Conservation (phyloP, 2,329 filamentous ascomycete species). For the Trichophyton schoenleinii region DNA sequence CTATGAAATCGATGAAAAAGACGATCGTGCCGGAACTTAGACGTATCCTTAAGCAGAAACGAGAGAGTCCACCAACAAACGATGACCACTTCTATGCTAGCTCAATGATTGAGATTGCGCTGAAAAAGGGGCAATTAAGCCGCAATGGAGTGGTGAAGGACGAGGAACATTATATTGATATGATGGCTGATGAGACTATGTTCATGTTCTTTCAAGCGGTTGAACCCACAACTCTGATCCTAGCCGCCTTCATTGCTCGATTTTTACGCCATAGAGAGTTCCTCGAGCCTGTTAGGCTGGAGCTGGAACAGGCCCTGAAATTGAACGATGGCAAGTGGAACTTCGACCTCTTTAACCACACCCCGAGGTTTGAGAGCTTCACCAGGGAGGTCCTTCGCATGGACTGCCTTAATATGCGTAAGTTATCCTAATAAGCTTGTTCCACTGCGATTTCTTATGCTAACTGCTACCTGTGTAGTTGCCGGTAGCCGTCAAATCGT, state of each 20-base stretch:
- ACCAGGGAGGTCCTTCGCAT: not conserved
- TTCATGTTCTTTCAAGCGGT: constrained; percentile 3
- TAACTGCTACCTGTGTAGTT: not conserved
- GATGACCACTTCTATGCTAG: not conserved
- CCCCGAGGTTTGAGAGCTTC: not conserved
- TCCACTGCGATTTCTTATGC: not conserved
- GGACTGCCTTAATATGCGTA: not conserved
- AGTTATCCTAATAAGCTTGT: not conserved
- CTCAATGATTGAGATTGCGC: not conserved
- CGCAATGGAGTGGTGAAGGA: not conserved
- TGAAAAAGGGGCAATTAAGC: not conserved
- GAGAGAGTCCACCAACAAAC: not conserved
- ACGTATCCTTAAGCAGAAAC: not conserved
- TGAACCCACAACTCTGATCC: not conserved
- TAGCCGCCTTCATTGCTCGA: not conserved
- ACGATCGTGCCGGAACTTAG: not conserved
- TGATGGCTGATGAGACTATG: constrained; percentile 3
- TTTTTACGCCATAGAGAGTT: not conserved
- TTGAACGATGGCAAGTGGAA: not conserved
- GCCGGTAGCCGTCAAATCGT: not conserved
- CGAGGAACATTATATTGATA: not conserved
- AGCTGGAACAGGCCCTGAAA: not conserved
- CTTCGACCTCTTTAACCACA: not conserved
- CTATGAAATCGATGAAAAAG: not conserved
- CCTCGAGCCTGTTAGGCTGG: not conserved